phyloP scores from a whole-genome alignment of 805 yeast genomes.

The Saccharomycopsis malanga region DNA sequence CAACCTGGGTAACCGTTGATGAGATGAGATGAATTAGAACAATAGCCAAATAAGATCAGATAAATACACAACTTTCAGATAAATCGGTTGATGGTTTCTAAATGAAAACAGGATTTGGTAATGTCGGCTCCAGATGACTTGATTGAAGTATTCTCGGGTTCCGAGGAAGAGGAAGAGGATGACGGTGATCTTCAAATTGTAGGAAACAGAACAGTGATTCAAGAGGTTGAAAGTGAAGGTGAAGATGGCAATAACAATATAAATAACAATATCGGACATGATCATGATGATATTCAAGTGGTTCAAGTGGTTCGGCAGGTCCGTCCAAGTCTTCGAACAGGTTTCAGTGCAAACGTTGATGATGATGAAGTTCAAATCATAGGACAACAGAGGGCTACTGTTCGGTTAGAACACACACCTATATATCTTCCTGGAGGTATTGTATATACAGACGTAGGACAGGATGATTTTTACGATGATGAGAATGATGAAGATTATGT shows the following conservation, averaged over 20 bases:
- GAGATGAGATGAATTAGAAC: no score
- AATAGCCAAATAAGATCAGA: no score
- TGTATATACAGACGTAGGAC: background rate
- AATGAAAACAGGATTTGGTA: no score
- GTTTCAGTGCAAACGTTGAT: background rate
- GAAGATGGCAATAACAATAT: background rate
- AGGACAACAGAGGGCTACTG: slow-evolving; percentile 16
- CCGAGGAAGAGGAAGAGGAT: background rate
- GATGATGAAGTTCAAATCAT: slow-evolving; percentile 20
- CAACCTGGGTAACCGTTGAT: no score
- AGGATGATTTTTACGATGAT: background rate
- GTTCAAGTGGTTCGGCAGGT: background rate
- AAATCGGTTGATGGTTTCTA: no score
- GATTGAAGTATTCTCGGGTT: background rate
- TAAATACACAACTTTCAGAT: no score
- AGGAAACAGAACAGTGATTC: background rate
- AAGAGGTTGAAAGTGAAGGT: slow-evolving; percentile 1
- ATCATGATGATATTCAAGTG: slow-evolving; percentile 5
- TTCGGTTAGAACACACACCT: slow-evolving; percentile 13
- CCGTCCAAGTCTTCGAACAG: background rate
- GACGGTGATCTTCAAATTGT: slow-evolving; percentile 1
- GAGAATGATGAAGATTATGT: background rate
- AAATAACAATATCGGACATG: background rate
- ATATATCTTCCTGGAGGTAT: slow-evolving; percentile 14
- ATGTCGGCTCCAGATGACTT: no score